phyloP scores from a whole-genome alignment of 768 basidiomycete genomes.

The Phanerochaete carnosa region DNA sequence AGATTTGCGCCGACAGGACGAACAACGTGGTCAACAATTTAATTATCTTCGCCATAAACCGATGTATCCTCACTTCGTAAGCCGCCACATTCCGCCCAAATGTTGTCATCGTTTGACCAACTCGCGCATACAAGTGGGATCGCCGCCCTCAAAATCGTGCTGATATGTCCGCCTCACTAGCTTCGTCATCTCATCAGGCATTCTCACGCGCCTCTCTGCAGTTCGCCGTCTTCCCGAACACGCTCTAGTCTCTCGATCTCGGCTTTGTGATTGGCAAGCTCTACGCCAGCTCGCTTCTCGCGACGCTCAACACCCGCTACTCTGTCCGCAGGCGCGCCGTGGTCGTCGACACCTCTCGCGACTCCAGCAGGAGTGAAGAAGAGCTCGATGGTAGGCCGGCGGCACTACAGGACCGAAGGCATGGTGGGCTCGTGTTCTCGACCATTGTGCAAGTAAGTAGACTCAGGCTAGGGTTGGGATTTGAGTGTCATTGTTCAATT shows the following conservation, averaged over 20 bases:
- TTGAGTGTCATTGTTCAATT: too few species aligned
- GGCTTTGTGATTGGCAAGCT: slow-evolving; percentile 48
- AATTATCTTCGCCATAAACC: slow-evolving; percentile 49
- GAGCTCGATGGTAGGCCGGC: neutral
- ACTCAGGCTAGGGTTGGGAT: neutral
- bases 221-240: slow-evolving; percentile 39
- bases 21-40: slow-evolving; percentile 39
- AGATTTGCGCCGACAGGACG: slow-evolving; percentile 28
- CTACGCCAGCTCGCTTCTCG: slow-evolving; percentile 14
- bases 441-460: slow-evolving; percentile 8
- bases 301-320: slow-evolving; percentile 14
- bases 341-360: neutral
- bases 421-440: slow-evolving; percentile 4
- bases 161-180: slow-evolving; percentile 12
- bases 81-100: slow-evolving; percentile 12
- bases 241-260: slow-evolving; percentile 45
- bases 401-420: neutral
- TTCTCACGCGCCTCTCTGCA: slow-evolving; percentile 10
- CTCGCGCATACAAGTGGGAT: slow-evolving; percentile 9
- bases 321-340: slow-evolving; percentile 8
- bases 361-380: neutral
- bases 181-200: slow-evolving; percentile 18
- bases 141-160: slow-evolving; percentile 21
- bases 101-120: neutral
- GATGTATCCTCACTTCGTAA: slow-evolving; percentile 46